Evolutionary conservation across 2,329 filamentous ascomycete genomes (phyloP).

Genomic region (Alternaria sp.): DNA sequence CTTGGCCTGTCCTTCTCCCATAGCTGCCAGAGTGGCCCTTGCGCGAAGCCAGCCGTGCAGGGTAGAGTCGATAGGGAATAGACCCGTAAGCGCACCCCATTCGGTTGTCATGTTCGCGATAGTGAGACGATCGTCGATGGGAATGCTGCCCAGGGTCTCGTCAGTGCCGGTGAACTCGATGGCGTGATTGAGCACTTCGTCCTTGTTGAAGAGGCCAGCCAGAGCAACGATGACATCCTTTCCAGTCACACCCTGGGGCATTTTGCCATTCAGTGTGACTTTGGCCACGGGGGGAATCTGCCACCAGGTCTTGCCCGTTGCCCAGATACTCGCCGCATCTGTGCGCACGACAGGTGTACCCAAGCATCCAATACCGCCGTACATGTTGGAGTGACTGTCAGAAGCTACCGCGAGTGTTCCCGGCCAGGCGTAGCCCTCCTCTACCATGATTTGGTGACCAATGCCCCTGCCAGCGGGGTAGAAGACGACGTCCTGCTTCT

Average conservation of each 20-base stretch:
- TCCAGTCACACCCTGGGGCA: conserved; percentile 82
- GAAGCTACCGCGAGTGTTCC: conserved; percentile 81
- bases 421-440: conserved; percentile 85
- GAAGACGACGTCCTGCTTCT: conserved; percentile 76
- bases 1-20: conserved; percentile 59
- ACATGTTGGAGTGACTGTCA: conserved; percentile 81
- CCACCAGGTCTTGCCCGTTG: conserved; percentile 84
- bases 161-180: conserved; percentile 86
- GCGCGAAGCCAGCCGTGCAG: conserved; percentile 75
- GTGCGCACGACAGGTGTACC: conserved; percentile 86
- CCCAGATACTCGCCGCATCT: conserved; percentile 86
- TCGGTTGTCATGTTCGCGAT: conserved; percentile 85
- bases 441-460: conserved; percentile 91
- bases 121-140: conserved; percentile 75
- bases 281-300: conserved; percentile 84
- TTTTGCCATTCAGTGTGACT: conserved; percentile 75
- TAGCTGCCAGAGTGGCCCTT: conserved; percentile 75
- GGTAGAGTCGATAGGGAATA: conserved; percentile 80
- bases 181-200: conserved; percentile 88
- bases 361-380: conserved; percentile 78
- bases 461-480: conserved; percentile 81
- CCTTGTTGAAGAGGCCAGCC: conserved; percentile 82
- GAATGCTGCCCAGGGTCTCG: conserved; percentile 74
- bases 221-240: conserved; percentile 95
- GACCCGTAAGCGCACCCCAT: conserved; percentile 74